Conservation (phyloP, 2,329 filamentous ascomycete species). For the Ceratocystis papillata region DNA sequence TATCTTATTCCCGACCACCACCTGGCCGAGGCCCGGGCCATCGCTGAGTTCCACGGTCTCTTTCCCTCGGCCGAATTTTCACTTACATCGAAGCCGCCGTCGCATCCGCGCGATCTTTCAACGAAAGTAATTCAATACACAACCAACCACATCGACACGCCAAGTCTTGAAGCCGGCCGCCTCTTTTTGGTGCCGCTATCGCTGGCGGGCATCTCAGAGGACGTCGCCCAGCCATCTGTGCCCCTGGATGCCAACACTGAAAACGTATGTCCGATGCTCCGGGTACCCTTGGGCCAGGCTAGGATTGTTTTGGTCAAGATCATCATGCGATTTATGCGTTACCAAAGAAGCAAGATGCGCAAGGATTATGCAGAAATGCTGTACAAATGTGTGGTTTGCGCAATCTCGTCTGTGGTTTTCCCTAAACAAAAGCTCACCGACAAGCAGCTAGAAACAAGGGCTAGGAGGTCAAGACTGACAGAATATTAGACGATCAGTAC, state of each 20-base stretch:
- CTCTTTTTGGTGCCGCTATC: constrained; percentile 22
- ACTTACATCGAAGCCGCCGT: background rate
- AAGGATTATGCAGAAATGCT: constrained; percentile 24
- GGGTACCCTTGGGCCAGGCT: constrained; percentile 12
- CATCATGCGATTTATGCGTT: constrained; percentile 16
- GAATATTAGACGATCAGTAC: background rate
- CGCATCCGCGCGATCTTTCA: background rate
- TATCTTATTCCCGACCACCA: constrained; percentile 21
- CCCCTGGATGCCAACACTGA: constrained; percentile 11
- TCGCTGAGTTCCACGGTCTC: constrained; percentile 18
- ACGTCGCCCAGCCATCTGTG: background rate
- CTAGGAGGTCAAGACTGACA: background rate
- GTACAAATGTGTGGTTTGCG: constrained; percentile 22
- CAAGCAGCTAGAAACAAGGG: background rate
- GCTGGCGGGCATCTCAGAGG: constrained; percentile 5
- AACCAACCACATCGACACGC: constrained; percentile 19
- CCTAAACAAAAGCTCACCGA: background rate
- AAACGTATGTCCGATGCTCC: constrained; percentile 17
- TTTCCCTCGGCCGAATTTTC: constrained; percentile 17
- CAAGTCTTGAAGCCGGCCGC: constrained; percentile 22
- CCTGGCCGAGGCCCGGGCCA: constrained; percentile 13
- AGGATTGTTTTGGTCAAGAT: constrained; percentile 18
- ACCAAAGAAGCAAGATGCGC: constrained; percentile 19
- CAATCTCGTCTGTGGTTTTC: constrained; percentile 19
- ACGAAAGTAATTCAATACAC: constrained; percentile 19